Evolutionary conservation across 139 green algal genomes (phyloP).

Genomic region (Diplosphaera chodatii): DNA sequence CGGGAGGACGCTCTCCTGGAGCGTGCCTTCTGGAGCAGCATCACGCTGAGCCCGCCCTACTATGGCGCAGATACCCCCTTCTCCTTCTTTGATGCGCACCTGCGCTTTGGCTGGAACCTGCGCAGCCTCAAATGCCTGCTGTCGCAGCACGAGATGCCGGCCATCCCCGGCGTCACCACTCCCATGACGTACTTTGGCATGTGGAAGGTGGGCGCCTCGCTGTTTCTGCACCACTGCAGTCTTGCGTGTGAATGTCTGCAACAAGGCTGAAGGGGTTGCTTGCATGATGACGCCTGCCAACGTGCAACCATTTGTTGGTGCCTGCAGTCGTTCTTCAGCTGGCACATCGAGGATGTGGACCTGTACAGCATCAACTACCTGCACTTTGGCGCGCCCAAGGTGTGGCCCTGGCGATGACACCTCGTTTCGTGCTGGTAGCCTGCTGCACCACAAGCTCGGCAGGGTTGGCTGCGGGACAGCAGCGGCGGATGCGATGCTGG

Average conservation of each 20-base stretch:
- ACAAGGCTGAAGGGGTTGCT: too few species aligned
- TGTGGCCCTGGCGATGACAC: conserved; percentile 21
- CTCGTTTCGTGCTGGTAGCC: too few species aligned
- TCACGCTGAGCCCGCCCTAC: conserved; percentile 64
- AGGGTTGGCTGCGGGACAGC: background rate
- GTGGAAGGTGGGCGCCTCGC: conserved; percentile 31
- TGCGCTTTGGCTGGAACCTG: conserved; percentile 62
- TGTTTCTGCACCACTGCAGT: background rate
- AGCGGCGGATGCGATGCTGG: background rate
- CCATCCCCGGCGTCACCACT: conserved; percentile 73
- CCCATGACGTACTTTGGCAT: conserved; percentile 87
- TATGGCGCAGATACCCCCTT: conserved; percentile 80
- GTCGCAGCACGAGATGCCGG: conserved; percentile 27
- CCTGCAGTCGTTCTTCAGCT: conserved; percentile 67
- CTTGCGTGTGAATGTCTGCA: too few species aligned
- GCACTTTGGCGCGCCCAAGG: conserved; percentile 88
- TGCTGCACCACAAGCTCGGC: too few species aligned
- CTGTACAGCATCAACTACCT: conserved; percentile 94
- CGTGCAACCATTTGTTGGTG: conserved; percentile 2
- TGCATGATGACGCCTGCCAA: too few species aligned
- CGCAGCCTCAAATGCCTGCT: conserved; percentile 61
- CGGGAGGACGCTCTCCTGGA: conserved; percentile 37
- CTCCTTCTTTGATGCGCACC: conserved; percentile 64
- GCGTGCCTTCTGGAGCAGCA: conserved; percentile 72
- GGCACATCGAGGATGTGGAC: conserved; percentile 90